Base-by-base conservation (phyloP, 139 green algal genomes). In the Auxenochlorella pyrenoidosa region DNA sequence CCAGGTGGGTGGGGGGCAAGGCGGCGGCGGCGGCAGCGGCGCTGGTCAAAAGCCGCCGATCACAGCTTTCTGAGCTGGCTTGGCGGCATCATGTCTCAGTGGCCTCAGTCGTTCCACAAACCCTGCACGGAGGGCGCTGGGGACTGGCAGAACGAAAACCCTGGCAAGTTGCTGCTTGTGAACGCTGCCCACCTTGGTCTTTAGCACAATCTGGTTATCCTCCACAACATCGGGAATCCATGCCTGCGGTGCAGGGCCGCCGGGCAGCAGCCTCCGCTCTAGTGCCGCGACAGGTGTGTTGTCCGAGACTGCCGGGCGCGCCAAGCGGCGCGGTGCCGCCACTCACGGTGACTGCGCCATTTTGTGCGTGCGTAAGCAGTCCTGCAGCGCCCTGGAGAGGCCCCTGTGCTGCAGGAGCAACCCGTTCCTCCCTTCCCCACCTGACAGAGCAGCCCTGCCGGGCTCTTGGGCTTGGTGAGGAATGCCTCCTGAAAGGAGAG, bases 391-490 rank as follows among this genome's bases (percentile, higher is more conserved):
- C 66, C 15, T 47, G 5, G 71, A 41, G 38, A n/a, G 22, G 6
- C 43, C 22, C 41, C 71, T 3, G 22, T 72, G n/a, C 32, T 66
- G 36, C 51, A 40, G 38, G 41, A 32, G 22, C 24, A 44, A 71
- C 40, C 38, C 70, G 12, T 66, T 15, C 28, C 51, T 30, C 30
- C 5, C 15, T 8, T 18, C 51, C 38, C 12, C 63, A 90, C 90
- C 84, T 93, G 90, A 36, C 88, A 92, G 3, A 93, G 82, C 34
- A 93, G 63, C 6, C 88, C 89, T 12, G 83, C 79, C 15, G 88
- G 78, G 13, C 81, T 84, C 15, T 43, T 32, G 19, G 85, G 43
- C 24, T 22, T 75, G 44, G 84, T 68, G 40, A 93, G 38, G 26
- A 90, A 81, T 19, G 47, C 73, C 41, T 93, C 80, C 40, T 93